These are phyloP conservation scores for Hanseniaspora valbyensis DNA, from an alignment of 805 yeast genomes.

Conservation along the genomic window DNA sequence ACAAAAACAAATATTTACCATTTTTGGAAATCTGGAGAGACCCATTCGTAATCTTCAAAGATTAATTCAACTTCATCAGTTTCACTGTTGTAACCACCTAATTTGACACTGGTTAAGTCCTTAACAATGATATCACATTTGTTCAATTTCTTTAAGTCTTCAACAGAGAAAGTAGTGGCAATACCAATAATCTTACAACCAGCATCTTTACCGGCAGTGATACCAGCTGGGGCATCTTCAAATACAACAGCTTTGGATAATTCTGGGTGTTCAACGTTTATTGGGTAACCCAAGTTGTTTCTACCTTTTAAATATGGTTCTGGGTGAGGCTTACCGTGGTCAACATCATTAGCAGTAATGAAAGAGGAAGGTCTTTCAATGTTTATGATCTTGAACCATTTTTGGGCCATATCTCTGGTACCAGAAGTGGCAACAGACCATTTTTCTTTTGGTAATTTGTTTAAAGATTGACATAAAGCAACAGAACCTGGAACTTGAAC, in stretches of 20 bases:
- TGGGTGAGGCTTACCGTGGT: constrained; percentile 77
- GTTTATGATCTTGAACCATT: constrained; percentile 63
- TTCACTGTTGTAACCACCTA: constrained; percentile 42
- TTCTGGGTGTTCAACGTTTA: constrained; percentile 30
- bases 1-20: too few species aligned
- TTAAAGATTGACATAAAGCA: constrained; percentile 46
- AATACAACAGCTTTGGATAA: constrained; percentile 48
- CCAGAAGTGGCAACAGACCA: constrained; percentile 90
- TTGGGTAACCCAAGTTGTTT: constrained; percentile 31
- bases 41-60: constrained; percentile 32
- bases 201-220: constrained; percentile 70
- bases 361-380: constrained; percentile 57
- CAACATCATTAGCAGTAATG: constrained; percentile 72
- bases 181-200: constrained; percentile 77
- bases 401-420: constrained; percentile 60
- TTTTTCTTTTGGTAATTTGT: constrained; percentile 42
- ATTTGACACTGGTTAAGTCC: constrained; percentile 53
- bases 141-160: constrained; percentile 59
- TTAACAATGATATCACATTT: constrained; percentile 66
- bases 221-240: constrained; percentile 87
- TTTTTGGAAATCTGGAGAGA: constrained; percentile 29
- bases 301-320: constrained; percentile 62
- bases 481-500: constrained; percentile 67
- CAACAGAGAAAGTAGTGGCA: constrained; percentile 66
- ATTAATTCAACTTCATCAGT: constrained; percentile 32